Base-by-base conservation (phyloP, 2,329 filamentous ascomycete genomes). In the Pyrenophora seminiperda region DNA sequence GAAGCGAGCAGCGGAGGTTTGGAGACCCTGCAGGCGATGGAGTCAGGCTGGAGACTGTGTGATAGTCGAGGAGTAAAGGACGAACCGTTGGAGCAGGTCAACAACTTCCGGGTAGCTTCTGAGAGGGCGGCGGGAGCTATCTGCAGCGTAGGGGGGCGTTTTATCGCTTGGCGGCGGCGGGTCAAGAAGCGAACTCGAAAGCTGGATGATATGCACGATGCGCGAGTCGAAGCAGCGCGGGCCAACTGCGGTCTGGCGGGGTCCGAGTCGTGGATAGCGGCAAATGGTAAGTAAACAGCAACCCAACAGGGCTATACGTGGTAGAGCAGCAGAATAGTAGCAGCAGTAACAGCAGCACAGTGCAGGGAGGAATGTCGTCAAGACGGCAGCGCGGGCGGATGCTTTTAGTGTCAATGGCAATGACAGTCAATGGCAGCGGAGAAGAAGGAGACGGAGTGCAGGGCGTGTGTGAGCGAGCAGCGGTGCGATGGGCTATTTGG, bases 91-190 rank as follows among this genome's bases (percentile, higher is more conserved):
- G 56, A 58, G 49, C 48, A 31, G 46, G 31, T 50, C 47, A 45
- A 52, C 47, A 45, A 50, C 39, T 47, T 56, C 47, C 43, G 50
- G 44, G 56, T 47, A 59, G 66, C 57, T 61, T 51, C 45, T 53
- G 61, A 47, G 41, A 41, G 47, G 13, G 50, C 51, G 7, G 51
- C 60, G 59, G 59, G 52, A 65, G 65, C 61, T 64, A 65, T 54
- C 61, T 69, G 67, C 65, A 67, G 67, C 58, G 63, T 58, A 62
- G 62, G 67, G 48, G 65, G 62, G 65, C 58, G 61, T 63, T 66
- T 65, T 66, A 62, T 67, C 55, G 67, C 68, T 70, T 71, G 69
- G 67, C 67, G 53, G 59, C 62, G 62, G 66, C 60, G 56, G 62
- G 58, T 56, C 45, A 58, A 63, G 65, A 69, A 67, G 65, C 62